Evolutionary conservation across 805 yeast genomes (phyloP).

Genomic region (Starmerella etchellsii): DNA sequence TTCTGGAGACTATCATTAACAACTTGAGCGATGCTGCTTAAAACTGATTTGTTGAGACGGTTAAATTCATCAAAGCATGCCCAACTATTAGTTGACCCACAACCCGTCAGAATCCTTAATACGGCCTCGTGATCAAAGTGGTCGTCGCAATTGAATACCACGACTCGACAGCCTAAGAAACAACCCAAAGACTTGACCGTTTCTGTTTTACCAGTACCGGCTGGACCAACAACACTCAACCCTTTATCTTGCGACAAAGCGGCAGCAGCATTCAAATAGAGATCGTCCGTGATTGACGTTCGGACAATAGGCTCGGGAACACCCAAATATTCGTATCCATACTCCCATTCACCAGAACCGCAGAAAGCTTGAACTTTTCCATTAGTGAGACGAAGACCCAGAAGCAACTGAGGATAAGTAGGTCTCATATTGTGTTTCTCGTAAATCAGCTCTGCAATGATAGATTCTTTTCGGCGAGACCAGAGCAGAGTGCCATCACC

Average conservation of each 20-base stretch:
- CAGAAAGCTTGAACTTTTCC: constrained; percentile 32
- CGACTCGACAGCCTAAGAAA: constrained; percentile 63
- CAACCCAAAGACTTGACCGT: constrained; percentile 74
- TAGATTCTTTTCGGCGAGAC: constrained; percentile 9
- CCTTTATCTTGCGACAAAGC: constrained; percentile 65
- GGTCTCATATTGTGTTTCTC: constrained; percentile 1
- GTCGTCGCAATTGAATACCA: constrained; percentile 87
- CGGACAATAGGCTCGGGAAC: constrained; percentile 57
- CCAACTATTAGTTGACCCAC: constrained; percentile 80
- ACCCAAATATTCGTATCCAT: constrained; percentile 79
- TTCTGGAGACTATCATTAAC: constrained; percentile 43
- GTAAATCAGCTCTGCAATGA: constrained; percentile 11
- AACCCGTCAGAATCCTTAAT: constrained; percentile 62
- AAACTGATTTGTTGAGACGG: constrained; percentile 51
- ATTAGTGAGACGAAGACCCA: background rate
- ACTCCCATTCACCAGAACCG: constrained; percentile 38
- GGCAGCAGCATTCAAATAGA: constrained; percentile 57
- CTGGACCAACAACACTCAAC: constrained; percentile 91
- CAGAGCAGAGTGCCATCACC: constrained; percentile 9
- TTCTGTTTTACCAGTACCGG: constrained; percentile 96
- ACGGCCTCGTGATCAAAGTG: constrained; percentile 70
- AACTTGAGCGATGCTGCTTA: constrained; percentile 77
- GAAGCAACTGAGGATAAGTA: background rate
- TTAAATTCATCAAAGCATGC: constrained; percentile 95
- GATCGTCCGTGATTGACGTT: constrained; percentile 56